phyloP scores from a whole-genome alignment of 163 green algal species.

The Prototheca stagnorum region DNA sequence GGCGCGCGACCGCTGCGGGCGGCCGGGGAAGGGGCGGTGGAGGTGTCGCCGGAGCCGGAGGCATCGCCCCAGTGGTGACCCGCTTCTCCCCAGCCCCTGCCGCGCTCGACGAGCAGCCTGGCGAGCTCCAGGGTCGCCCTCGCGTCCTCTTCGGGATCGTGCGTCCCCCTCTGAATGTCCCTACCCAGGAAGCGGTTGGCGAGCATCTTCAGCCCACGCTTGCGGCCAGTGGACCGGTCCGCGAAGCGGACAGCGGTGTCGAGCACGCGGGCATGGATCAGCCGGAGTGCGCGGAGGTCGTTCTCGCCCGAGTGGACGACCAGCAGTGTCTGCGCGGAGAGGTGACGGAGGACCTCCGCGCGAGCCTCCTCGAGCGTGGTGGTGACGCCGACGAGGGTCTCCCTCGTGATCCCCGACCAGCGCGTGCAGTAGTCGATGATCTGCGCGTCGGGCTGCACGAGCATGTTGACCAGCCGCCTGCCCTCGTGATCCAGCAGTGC shows the following conservation, averaged over 20 bases:
- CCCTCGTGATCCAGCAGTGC: constrained; percentile 46
- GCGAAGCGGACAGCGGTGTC: constrained; percentile 63
- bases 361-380: constrained; percentile 21
- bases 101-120: constrained; percentile 5
- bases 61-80: too few species aligned
- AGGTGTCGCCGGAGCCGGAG: too few species aligned
- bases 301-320: constrained; percentile 79
- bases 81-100: background rate
- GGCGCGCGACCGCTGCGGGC: too few species aligned
- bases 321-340: constrained; percentile 11
- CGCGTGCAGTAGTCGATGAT: constrained; percentile 85
- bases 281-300: constrained; percentile 55
- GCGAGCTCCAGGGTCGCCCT: constrained; percentile 63
- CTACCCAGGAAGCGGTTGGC: constrained; percentile 44
- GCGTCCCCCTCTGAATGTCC: constrained; percentile 59
- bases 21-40: too few species aligned
- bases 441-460: constrained; percentile 61
- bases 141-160: constrained; percentile 71
- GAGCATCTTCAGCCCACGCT: constrained; percentile 32
- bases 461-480: constrained; percentile 63
- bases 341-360: constrained; percentile 28
- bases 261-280: constrained; percentile 49
- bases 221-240: background rate
- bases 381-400: constrained; percentile 44
- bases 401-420: constrained; percentile 68